Conservation (phyloP, 2,329 filamentous ascomycete species). For the Colletotrichum limetticola region DNA sequence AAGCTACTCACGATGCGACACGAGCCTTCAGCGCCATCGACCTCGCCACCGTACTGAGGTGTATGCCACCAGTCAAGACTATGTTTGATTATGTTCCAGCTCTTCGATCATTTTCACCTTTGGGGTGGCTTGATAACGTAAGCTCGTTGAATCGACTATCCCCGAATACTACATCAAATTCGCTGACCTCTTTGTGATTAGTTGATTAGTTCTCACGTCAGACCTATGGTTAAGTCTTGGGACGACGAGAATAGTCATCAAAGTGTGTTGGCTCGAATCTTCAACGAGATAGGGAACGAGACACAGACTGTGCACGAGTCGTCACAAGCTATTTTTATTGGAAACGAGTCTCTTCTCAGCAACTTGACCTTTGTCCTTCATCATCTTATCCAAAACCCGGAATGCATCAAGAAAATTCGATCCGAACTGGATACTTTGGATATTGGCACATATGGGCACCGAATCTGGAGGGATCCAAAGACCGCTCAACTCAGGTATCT, state of each 20-base stretch:
- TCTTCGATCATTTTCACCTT: conserved; percentile 28
- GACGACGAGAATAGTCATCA: conserved; percentile 20
- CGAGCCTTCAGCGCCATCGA: conserved; percentile 37
- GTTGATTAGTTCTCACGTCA: conserved; percentile 11
- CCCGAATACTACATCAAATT: not conserved
- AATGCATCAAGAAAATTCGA: conserved; percentile 20
- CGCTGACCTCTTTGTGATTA: not conserved
- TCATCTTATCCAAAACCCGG: conserved; percentile 28
- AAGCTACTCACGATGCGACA: conserved; percentile 28
- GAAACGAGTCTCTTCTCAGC: conserved; percentile 36
- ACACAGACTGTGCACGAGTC: conserved; percentile 26
- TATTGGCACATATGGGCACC: conserved; percentile 19
- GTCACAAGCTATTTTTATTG: conserved; percentile 36
- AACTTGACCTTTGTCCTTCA: conserved; percentile 34
- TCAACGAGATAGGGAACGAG: conserved; percentile 25
- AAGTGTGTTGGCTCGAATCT: conserved; percentile 20
- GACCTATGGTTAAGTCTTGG: conserved; percentile 13
- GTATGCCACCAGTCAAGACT: conserved; percentile 32
- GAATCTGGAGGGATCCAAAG: conserved; percentile 30
- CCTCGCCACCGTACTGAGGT: conserved; percentile 32
- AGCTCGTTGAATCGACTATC: not conserved
- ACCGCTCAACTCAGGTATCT: conserved; percentile 25
- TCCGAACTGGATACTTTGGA: conserved; percentile 33
- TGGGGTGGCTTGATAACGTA: conserved; percentile 36
- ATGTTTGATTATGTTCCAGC: conserved; percentile 24